Base-by-base conservation (phyloP, 208 protist species). In the Blastocrithidia nonstop region DNA sequence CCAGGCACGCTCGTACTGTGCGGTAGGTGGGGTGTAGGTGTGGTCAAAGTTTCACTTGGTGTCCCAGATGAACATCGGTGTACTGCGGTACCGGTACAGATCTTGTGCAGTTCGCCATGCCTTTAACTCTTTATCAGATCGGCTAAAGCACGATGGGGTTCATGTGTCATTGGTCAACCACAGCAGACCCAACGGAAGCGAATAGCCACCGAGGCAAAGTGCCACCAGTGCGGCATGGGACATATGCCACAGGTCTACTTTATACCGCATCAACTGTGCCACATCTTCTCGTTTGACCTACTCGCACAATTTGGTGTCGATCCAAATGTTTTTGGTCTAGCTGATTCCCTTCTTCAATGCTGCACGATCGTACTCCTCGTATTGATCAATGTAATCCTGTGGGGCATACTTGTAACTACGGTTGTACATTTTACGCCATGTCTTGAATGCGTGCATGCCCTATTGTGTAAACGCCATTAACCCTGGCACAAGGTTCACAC, bases 301-400 rank as follows among this genome's bases (percentile, higher is more conserved):
- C 52, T 77, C 72, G 46, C 70, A 84, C 58, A 93, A 81, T 48
- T 75, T 68, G 68, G 56, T 88, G 58, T 93, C 85, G 19, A 93
- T 78, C 80, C 80, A 93, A 71, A 93, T 82, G 65, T 93, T 93
- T 57, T 88, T 88, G 23, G 84, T 64, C 55, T 93, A 79, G 7
- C 59, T 78, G 57, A 76, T 66, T 45, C 75, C 75, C 21, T 77
- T 68, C 64, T 93, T 93, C 71, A 76, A 85, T 68, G 82, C 88
- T 55, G 86, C 79, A 8, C 70, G 68, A 16, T 65, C 72, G 61
- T 75, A 93, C 25, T 54, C 53, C 59, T 93, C 83, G 25, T 53
- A 61, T 55, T 88, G 76, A 44, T 93, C 79, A 28, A 66, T 51
- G 64, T 73, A 87, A 23, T 88, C 78, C 41, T 59, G 23, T 4